phyloP scores from a whole-genome alignment of 169 alveolate genomes.

The Cryptosporidium meleagridis region DNA sequence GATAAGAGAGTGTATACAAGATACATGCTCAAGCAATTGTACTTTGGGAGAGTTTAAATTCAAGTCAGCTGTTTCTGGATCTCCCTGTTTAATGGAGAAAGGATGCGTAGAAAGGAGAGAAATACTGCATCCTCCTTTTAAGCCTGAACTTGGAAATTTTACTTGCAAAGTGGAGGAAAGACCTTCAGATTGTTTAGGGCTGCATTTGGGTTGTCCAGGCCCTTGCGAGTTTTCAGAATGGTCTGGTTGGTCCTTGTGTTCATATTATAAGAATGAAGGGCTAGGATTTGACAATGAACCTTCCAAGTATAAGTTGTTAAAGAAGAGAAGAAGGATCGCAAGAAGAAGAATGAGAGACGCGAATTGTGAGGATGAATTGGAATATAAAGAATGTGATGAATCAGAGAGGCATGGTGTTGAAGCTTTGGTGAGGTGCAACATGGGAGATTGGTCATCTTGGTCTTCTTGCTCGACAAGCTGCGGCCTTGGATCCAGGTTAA shows the following conservation, averaged over 20 bases:
- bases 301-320: conserved; percentile 3
- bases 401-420: conserved; percentile 22
- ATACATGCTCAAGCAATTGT: conserved; percentile 42
- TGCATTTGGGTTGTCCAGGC: conserved; percentile 8
- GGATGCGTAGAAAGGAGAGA: conserved; percentile 60
- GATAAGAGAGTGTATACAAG: conserved; percentile 37
- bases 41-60: conserved; percentile 38
- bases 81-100: conserved; percentile 18
- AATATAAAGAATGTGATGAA: conserved; percentile 26
- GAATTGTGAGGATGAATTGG: conserved; percentile 19
- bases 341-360: not conserved
- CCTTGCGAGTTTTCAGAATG: conserved; percentile 37
- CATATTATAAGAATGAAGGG: conserved; percentile 3
- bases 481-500: conserved; percentile 76
- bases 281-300: not conserved
- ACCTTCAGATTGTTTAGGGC: conserved; percentile 6
- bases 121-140: conserved; percentile 21
- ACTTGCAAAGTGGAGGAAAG: conserved; percentile 51
- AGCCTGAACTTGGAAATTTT: not conserved
- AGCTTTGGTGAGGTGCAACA: conserved; percentile 52
- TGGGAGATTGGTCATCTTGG: conserved; percentile 81
- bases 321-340: not conserved
- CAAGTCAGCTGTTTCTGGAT: conserved; percentile 21
- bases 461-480: conserved; percentile 77
- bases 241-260: conserved; percentile 54